Base-by-base conservation (phyloP, 2,329 filamentous ascomycete genomes). In the Cercospora sesami region DNA sequence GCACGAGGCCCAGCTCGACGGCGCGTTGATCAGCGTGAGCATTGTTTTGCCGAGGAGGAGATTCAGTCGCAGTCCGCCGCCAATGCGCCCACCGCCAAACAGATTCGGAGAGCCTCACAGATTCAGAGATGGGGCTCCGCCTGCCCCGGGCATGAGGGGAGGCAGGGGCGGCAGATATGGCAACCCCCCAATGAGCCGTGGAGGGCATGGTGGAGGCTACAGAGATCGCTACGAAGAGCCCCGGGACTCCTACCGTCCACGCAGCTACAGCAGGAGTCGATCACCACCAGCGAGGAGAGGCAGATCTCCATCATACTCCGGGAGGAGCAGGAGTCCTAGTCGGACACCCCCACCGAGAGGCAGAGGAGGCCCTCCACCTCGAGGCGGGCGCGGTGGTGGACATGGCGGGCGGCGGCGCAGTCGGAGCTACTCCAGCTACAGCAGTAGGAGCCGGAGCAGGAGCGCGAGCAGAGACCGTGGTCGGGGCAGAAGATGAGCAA, bases 1-100 rank as follows among this genome's bases (percentile, higher is more conserved):
- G 95, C 95, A 99, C 80, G 95, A 99, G 81, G 93, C 92, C n/a
- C 92, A 96, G 77, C 57, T 73, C 28, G 94, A 97, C 79, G 93
- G 93, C 62, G 88, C 90, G 23, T 85, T 89, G 45, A 89, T 97
- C 76, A 91, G 90, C 75, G 94, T 97, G 60, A 95, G 92, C 55
- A 95, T 97, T 72, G 92, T 97, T 28, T 84, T 96, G 39, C 93
- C 93, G 0, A 88, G 91, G 60, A 89, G 91, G 75, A 92, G 93
- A 74, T 92, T 97, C 75, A 94, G 92, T 6, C 89, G 88, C 18
- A 88, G 91, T 57, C 94, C 94, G 16, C 92, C 92, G 1, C 86
- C 86, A 5, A 88, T 90, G 62, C 86, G 90, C 61, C 88, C 73
- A 83, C 87, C 76, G 83, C 88, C 68, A 80, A 86, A 76, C 71